Evolutionary conservation across 1,284 basidiomycete species (phyloP), one percentile per base, ranked within the genome.

Genomic region (Laetiporus sulphureus): DNA sequence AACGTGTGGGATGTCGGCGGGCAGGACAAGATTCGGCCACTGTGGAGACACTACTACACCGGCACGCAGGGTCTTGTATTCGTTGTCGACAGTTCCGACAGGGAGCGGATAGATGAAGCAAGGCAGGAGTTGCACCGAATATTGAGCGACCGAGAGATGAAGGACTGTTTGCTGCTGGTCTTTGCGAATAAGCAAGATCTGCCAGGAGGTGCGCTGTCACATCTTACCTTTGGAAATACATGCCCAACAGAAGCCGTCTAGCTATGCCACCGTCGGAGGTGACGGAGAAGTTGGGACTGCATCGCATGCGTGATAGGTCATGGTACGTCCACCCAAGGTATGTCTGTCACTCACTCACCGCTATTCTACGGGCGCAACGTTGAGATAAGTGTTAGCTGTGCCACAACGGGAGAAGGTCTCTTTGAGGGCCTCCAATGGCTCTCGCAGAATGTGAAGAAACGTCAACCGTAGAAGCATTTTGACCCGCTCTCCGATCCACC

Each of bases 1-100:
- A 99, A 96, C 58, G 96, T 99, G 19, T 99, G 96, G 96, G 96
- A 99, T 65, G 96, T 99, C 45, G 96, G 96, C 63, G 96, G 94
- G 29, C 94, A 98, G 68, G 94, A 97, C 72, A 97, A 97, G 77
- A 97, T 97, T 59, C 77, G 96, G 50, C 96, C 96, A 36, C 73
- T 99, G 41, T 99, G 95, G 95, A 77, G 96, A 66, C 95, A 98
- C 67, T 98, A 98, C 76, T 79, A 83, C 77, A 97, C 96, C 52
- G 97, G 96, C 67, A 99, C 96, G 20, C 96, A 99, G 69, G 96
- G 95, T 56, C 91, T 99, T 65, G 96, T 99, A 53, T 99, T 98
- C 67, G 83, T 98, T 41, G 81, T 98, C 37, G 83, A 87, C 67
- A 83, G 84, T 55, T 80, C 93, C 58, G 95, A 99, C 65, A 72